Conservation (phyloP, 1,284 basidiomycete species). For the Marasmius tenuissimus region DNA sequence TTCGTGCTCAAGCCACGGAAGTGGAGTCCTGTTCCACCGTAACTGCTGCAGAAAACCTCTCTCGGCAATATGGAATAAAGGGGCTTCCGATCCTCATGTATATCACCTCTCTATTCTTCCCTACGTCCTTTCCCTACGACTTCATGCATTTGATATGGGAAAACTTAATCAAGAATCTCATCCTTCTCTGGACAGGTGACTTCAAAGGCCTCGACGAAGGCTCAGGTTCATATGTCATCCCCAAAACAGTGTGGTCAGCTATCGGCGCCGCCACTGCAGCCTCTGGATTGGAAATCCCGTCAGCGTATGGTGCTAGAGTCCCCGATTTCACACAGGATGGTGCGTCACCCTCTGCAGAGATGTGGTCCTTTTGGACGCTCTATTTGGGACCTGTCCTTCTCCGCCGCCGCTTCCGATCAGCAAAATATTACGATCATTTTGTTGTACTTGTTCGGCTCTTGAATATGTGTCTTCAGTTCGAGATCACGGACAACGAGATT, state of each 20-base stretch:
- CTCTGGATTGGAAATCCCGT: slow-evolving; percentile 34
- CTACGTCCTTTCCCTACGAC: slow-evolving; percentile 42
- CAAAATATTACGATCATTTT: slow-evolving; percentile 43
- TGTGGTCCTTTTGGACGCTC: slow-evolving; percentile 37
- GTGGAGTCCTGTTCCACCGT: slow-evolving; percentile 28
- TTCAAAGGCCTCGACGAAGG: slow-evolving; percentile 39
- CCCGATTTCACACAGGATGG: slow-evolving; percentile 35
- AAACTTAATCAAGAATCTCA: slow-evolving; percentile 39
- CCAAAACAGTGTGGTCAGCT: slow-evolving; percentile 34
- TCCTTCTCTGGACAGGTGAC: slow-evolving; percentile 36
- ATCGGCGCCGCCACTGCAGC: slow-evolving; percentile 33
- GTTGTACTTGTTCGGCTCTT: slow-evolving; percentile 37
- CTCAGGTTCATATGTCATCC: slow-evolving; percentile 36
- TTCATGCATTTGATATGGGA: slow-evolving; percentile 50
- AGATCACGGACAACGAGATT: slow-evolving; percentile 34
- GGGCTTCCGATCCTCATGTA: slow-evolving; percentile 31
- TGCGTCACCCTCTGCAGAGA: slow-evolving; percentile 26
- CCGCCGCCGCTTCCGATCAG: slow-evolving; percentile 22
- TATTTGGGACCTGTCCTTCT: slow-evolving; percentile 42
- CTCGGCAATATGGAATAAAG: slow-evolving; percentile 41
- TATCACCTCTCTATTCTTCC: slow-evolving; percentile 37
- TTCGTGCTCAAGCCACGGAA: slow-evolving; percentile 31
- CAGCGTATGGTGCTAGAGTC: slow-evolving; percentile 33
- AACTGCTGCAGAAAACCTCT: slow-evolving; percentile 22
- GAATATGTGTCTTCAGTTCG: slow-evolving; percentile 40